phyloP scores from a whole-genome alignment of 345 rosid genomes.

The Murraya koenigii region DNA sequence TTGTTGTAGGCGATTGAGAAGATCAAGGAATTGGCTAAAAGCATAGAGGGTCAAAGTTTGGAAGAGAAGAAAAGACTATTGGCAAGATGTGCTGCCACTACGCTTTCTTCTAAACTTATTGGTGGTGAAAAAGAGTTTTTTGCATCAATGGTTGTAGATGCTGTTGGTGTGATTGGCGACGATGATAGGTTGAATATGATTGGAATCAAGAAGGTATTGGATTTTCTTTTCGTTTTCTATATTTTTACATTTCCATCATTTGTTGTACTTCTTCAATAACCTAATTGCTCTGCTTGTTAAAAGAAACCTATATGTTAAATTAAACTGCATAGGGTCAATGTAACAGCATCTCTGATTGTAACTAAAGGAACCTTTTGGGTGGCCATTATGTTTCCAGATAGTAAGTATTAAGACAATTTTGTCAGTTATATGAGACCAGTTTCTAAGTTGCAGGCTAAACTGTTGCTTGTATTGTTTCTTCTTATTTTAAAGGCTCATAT shows the following conservation, averaged over 20 bases:
- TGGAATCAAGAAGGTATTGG: slow-evolving; percentile 82
- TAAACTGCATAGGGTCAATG: neutral
- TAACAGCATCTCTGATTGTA: neutral
- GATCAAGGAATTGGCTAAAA: slow-evolving; percentile 73
- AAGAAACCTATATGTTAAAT: neutral
- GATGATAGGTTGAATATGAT: slow-evolving; percentile 90
- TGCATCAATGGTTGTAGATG: slow-evolving; percentile 90
- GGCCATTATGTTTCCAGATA: neutral
- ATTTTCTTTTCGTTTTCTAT: neutral
- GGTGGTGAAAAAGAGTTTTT: slow-evolving; percentile 98
- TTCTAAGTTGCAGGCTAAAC: neutral
- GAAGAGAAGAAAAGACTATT: slow-evolving; percentile 90
- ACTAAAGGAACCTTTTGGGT: neutral
- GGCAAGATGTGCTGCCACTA: slow-evolving; percentile 93
- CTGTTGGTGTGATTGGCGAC: slow-evolving; percentile 80
- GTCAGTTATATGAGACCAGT: neutral
- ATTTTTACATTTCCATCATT: neutral
- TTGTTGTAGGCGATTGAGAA: slow-evolving; percentile 73
- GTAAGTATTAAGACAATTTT: neutral
- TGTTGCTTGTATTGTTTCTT: neutral
- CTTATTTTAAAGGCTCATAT: neutral
- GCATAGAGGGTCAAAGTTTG: slow-evolving; percentile 86
- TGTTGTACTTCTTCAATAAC: neutral
- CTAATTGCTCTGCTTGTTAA: neutral
- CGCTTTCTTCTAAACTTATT: slow-evolving; percentile 93